phyloP scores from a whole-genome alignment of 257 asterid genomes.

The Thymus mandschuricus region DNA sequence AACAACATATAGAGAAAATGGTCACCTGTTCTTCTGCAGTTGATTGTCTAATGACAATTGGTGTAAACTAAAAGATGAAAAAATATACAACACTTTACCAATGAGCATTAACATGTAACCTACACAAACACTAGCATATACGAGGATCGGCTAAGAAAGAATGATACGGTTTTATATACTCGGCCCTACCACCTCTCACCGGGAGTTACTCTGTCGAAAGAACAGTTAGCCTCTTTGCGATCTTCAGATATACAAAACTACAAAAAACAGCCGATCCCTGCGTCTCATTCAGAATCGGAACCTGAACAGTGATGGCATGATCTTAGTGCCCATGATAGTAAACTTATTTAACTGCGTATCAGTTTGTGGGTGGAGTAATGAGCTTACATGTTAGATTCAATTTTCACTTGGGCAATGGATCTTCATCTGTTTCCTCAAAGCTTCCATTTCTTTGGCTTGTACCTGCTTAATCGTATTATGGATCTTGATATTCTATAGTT shows the following conservation, averaged over 20 bases:
- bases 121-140: not conserved
- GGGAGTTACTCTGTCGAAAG: no score
- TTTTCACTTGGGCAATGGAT: slow-evolving; percentile 2
- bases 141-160: not conserved
- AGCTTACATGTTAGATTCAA: slow-evolving; percentile 15
- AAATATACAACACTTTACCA: not conserved
- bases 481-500: not conserved
- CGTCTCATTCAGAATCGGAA: not conserved
- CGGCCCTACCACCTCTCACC: not conserved
- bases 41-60: not conserved
- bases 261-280: slow-evolving; percentile 9
- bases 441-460: slow-evolving; percentile 38
- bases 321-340: not conserved
- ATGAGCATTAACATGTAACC: not conserved
- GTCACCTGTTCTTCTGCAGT: not conserved
- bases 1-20: not conserved
- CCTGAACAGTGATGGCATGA: not conserved
- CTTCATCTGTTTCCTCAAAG: slow-evolving; percentile 36
- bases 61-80: not conserved
- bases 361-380: not conserved
- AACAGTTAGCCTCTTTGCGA: no score
- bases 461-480: slow-evolving; percentile 9
- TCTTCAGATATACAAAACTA: not conserved
- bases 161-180: not conserved
- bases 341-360: not conserved